Percentiles rank a stretch among this genome's conserved stretches.
phyloP scores from a whole-genome alignment of 164 flowering plant species.

The Vitis rotundifolia region DNA sequence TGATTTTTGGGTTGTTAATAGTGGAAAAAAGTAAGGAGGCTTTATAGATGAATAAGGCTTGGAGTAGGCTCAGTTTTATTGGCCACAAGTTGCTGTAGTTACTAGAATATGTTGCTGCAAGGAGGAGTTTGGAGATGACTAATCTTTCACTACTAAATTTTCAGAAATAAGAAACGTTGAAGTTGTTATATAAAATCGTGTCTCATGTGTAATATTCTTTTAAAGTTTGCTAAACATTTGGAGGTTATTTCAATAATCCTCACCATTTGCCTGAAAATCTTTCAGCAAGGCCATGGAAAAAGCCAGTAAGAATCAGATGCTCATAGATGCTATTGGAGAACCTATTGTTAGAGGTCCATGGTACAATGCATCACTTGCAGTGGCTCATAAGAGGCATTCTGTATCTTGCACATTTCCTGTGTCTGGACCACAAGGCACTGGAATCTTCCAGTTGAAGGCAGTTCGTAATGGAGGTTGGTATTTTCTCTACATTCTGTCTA shows the following conservation, averaged over 20 bases:
- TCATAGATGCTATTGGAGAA: slow-evolving; percentile 80
- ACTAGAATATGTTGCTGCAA: too few relatives aligned
- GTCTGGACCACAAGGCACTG: slow-evolving; percentile 85
- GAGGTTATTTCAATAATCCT: background rate
- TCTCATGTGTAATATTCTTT: background rate
- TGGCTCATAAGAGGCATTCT: slow-evolving; percentile 81
- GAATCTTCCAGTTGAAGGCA: slow-evolving; percentile 79
- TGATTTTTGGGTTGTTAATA: too few relatives aligned
- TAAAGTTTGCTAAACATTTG: background rate
- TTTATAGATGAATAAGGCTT: too few relatives aligned
- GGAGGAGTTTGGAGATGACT: too few relatives aligned
- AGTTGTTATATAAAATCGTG: too few relatives aligned
- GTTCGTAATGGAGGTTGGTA: slow-evolving; percentile 72
- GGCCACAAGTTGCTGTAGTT: too few relatives aligned
- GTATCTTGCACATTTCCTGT: slow-evolving; percentile 95
- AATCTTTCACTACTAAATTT: too few relatives aligned
- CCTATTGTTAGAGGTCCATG: slow-evolving; percentile 87
- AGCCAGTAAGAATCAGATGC: slow-evolving; percentile 59
- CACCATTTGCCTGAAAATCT: slow-evolving; percentile 10
- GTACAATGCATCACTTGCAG: slow-evolving; percentile 92
- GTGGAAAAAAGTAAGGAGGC: too few relatives aligned
- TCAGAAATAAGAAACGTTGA: too few relatives aligned
- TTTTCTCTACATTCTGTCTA: background rate
- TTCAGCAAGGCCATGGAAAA: slow-evolving; percentile 86
- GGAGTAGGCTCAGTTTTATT: too few relatives aligned